Percentiles rank a stretch among this genome's conserved stretches.
Conservation (phyloP, 345 rosid genomes). For the Hevea brasiliensis region DNA sequence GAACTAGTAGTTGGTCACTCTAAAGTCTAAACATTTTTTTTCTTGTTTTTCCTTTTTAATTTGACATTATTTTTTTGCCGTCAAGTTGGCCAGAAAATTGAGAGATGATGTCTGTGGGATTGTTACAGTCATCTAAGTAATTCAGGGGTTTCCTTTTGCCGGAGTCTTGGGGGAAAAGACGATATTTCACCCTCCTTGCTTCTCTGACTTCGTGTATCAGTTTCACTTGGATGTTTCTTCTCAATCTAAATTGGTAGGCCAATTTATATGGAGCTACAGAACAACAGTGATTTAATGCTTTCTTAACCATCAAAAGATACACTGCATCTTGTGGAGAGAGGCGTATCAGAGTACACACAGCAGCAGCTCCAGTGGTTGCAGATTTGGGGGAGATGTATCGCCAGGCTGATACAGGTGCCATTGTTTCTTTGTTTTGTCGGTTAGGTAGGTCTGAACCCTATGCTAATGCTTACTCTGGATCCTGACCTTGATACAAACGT, state of each 20-base stretch:
- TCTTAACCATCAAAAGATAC: slow-evolving; percentile 72
- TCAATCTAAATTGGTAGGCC: neutral
- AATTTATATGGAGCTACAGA: neutral
- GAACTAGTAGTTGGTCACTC: neutral
- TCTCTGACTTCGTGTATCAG: neutral
- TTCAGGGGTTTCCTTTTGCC: neutral
- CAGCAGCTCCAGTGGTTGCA: slow-evolving; percentile 85
- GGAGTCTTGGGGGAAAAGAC: neutral
- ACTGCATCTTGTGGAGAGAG: slow-evolving; percentile 99
- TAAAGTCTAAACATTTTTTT: neutral
- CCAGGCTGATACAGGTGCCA: slow-evolving; percentile 88
- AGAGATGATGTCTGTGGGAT: neutral
- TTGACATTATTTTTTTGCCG: neutral
- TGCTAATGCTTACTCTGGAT: slow-evolving; percentile 20
- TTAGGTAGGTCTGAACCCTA: slow-evolving; percentile 51
- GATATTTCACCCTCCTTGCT: neutral
- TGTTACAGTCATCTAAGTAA: neutral
- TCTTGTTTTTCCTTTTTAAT: neutral
- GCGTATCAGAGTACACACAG: slow-evolving; percentile 94
- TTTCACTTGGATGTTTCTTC: neutral
- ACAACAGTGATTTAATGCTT: slow-evolving; percentile 12
- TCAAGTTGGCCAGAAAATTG: neutral
- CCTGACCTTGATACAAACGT: slow-evolving; percentile 9
- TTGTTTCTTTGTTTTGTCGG: slow-evolving; percentile 78
- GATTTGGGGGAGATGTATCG: slow-evolving; percentile 97